phyloP scores from a whole-genome alignment of 1,139 yeast genomes.

The Geotrichum reessii region DNA sequence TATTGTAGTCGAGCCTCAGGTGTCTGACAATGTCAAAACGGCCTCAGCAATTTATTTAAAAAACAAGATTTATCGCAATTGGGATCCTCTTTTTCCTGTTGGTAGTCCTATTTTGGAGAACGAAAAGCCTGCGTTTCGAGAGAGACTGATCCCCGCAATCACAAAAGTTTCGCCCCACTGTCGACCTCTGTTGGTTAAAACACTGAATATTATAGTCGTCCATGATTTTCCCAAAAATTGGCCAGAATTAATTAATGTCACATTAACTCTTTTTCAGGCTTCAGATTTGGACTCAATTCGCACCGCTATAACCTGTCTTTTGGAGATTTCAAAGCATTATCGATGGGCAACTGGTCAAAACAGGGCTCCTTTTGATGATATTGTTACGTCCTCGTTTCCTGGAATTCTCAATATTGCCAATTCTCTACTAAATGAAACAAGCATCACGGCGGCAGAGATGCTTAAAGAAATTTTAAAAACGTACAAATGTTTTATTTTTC shows the following conservation, averaged over 20 bases:
- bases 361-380: slow-evolving; percentile 53
- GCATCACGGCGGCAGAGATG: slow-evolving; percentile 59
- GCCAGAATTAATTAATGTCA: slow-evolving; percentile 58
- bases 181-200: slow-evolving; percentile 61
- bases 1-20: slow-evolving; percentile 52
- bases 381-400: slow-evolving; percentile 63
- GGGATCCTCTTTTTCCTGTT: slow-evolving; percentile 42
- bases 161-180: slow-evolving; percentile 39
- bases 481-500: slow-evolving; percentile 72
- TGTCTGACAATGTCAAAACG: slow-evolving; percentile 53
- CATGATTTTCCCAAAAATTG: slow-evolving; percentile 66
- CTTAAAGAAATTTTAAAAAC: slow-evolving; percentile 67
- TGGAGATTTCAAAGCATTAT: slow-evolving; percentile 68
- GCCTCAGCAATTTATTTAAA: slow-evolving; percentile 88
- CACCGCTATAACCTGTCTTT: slow-evolving; percentile 69
- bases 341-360: slow-evolving; percentile 67
- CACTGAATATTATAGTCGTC: slow-evolving; percentile 57
- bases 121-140: slow-evolving; percentile 69
- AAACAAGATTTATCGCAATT: slow-evolving; percentile 62
- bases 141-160: slow-evolving; percentile 49
- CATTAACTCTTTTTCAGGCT: slow-evolving; percentile 51
- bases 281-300: slow-evolving; percentile 55
- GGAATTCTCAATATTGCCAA: slow-evolving; percentile 62
- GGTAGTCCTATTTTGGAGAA: slow-evolving; percentile 47
- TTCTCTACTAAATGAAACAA: slow-evolving; percentile 44